Percentiles rank a stretch among this genome's conserved stretches.
Evolutionary conservation across 768 basidiomycete genomes (phyloP).

Genomic region (Tephrocybe rancida): DNA sequence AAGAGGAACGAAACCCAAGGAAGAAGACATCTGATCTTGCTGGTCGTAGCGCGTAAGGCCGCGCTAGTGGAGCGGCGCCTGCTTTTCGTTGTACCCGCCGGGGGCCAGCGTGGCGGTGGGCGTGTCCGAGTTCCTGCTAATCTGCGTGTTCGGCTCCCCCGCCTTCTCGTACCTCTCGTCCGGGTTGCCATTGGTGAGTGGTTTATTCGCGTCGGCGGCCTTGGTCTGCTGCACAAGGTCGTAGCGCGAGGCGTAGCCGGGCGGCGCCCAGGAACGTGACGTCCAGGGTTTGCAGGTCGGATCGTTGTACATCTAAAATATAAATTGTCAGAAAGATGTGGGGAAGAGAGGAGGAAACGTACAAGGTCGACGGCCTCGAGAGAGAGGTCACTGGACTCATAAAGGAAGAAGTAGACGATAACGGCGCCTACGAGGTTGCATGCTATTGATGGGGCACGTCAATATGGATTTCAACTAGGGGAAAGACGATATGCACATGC

Average conservation of each 20-base stretch:
- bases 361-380: conserved; percentile 67
- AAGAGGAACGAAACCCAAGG: too few relatives aligned
- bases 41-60: too few relatives aligned
- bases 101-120: too few relatives aligned
- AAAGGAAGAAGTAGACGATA: conserved; percentile 74
- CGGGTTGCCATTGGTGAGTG: not conserved
- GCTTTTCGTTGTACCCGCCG: too few relatives aligned
- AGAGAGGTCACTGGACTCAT: conserved; percentile 68
- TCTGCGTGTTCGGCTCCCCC: not conserved
- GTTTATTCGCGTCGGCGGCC: conserved; percentile 39
- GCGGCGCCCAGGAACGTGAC: conserved; percentile 59
- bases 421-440: conserved; percentile 63
- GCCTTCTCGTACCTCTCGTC: conserved; percentile 12
- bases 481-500: conserved; percentile 42
- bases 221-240: conserved; percentile 47
- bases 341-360: conserved; percentile 18
- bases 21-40: too few relatives aligned
- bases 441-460: conserved; percentile 26
- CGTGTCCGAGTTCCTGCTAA: too few relatives aligned
- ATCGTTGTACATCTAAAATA: conserved; percentile 63
- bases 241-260: conserved; percentile 49
- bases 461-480: not conserved
- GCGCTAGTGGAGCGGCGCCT: too few relatives aligned
- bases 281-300: conserved; percentile 69
- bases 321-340: not conserved